phyloP scores from a whole-genome alignment of 2,329 filamentous ascomycete species.

The Ophiostoma australiae region DNA sequence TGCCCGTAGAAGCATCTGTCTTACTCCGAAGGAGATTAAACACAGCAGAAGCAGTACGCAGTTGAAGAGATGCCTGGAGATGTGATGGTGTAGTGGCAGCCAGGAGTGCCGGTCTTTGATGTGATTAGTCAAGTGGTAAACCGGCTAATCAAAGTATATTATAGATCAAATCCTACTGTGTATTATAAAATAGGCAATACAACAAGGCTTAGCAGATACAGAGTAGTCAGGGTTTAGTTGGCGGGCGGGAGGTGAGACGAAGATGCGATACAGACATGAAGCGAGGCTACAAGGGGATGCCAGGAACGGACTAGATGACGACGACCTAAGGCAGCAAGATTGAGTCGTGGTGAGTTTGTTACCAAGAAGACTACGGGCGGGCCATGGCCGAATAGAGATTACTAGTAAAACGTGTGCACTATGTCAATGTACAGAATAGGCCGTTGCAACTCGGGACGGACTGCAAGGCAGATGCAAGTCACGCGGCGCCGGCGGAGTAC shows the following conservation, averaged over 20 bases:
- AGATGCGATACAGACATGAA: not conserved
- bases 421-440: not conserved
- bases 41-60: not conserved
- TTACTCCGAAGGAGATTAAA: not conserved
- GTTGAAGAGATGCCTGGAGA: constrained; percentile 4
- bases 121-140: not conserved
- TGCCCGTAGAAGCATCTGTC: not conserved
- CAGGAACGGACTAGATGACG: constrained; percentile 6
- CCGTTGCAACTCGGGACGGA: not conserved
- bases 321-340: constrained; percentile 10
- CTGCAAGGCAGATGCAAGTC: constrained; percentile 10
- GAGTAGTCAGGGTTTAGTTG: not conserved
- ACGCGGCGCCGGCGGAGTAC: constrained; percentile 3
- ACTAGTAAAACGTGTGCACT: not conserved
- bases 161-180: not conserved
- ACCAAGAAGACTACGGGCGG: not conserved
- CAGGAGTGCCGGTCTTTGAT: not conserved
- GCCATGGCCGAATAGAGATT: not conserved
- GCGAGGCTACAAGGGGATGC: not conserved
- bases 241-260: constrained; percentile 1
- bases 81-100: not conserved
- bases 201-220: not conserved
- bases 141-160: not conserved
- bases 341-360: not conserved
- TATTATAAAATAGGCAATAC: not conserved